These are phyloP conservation scores for Nakazawaea populi DNA, from an alignment of 805 yeast genomes.

Conservation along the genomic window DNA sequence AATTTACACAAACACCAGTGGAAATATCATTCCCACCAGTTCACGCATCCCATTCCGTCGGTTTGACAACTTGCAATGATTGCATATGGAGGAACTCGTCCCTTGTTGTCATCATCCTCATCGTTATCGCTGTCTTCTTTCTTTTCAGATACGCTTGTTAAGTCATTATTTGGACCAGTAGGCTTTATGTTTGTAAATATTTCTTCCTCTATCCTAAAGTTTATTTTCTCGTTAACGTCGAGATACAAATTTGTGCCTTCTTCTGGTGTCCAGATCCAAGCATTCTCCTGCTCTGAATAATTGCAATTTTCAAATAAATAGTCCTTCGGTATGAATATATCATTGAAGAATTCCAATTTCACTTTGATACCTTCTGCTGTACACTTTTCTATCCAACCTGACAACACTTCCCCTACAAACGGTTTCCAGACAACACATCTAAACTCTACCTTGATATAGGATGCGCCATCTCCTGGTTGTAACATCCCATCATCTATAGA, in stretches of 20 bases:
- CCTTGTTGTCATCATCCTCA: slow-evolving; percentile 28
- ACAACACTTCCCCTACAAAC: slow-evolving; percentile 85
- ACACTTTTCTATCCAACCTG: slow-evolving; percentile 92
- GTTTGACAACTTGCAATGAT: slow-evolving; percentile 86
- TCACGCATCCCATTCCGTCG: slow-evolving; percentile 93
- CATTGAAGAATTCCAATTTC: slow-evolving; percentile 84
- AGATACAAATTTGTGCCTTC: slow-evolving; percentile 73
- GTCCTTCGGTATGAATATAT: slow-evolving; percentile 80
- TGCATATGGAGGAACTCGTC: slow-evolving; percentile 72
- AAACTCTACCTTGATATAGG: slow-evolving; percentile 69
- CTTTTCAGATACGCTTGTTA: slow-evolving; percentile 21
- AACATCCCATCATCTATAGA: slow-evolving; percentile 84
- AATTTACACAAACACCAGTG: not conserved
- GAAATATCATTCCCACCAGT: slow-evolving; percentile 81
- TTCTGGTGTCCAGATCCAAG: slow-evolving; percentile 88
- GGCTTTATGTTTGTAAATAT: slow-evolving; percentile 82
- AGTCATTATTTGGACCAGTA: slow-evolving; percentile 53
- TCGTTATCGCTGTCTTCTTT: slow-evolving; percentile 20
- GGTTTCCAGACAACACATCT: slow-evolving; percentile 86
- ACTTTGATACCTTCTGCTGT: slow-evolving; percentile 82
- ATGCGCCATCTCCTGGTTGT: slow-evolving; percentile 92
- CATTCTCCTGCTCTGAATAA: slow-evolving; percentile 61
- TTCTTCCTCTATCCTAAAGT: slow-evolving; percentile 89
- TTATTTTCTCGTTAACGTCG: slow-evolving; percentile 85
- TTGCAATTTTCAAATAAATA: slow-evolving; percentile 60